A percentile compares a stretch with the other conserved stretches of the same genome.
Conservation (phyloP, 139 green algal genomes). For the Asterochloris erici region DNA sequence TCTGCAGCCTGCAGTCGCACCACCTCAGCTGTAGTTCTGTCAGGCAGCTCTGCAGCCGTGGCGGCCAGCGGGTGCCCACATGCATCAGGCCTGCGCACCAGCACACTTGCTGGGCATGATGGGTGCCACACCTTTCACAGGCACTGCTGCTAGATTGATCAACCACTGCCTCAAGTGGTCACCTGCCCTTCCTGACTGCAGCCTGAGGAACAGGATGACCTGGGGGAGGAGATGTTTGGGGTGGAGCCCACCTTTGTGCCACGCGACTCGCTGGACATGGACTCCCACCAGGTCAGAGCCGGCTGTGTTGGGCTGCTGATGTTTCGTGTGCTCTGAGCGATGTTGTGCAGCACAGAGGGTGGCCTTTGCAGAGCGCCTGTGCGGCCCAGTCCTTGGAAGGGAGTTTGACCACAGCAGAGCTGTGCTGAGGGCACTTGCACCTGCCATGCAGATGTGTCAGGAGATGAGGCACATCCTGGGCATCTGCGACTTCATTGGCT, state of each 20-base stretch:
- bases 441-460: background rate
- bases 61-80: too few relatives aligned
- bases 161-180: too few relatives aligned
- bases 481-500: constrained; percentile 15
- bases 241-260: background rate
- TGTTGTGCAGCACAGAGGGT: too few relatives aligned
- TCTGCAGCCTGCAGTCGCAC: background rate
- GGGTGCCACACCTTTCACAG: too few relatives aligned
- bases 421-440: background rate
- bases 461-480: constrained; percentile 10
- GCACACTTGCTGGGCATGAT: too few relatives aligned
- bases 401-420: too few relatives aligned
- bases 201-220: background rate
- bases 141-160: too few relatives aligned
- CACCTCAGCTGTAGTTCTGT: background rate
- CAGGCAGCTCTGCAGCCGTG: background rate
- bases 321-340: background rate
- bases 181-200: too few relatives aligned
- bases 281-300: background rate
- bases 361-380: background rate
- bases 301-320: background rate
- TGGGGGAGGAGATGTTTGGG: background rate
- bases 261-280: background rate
- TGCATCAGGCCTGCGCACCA: too few relatives aligned
- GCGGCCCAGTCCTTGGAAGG: background rate